Evolutionary conservation across 208 protist species (phyloP).

Genomic region (Acanthamoeba culbertsoni): DNA sequence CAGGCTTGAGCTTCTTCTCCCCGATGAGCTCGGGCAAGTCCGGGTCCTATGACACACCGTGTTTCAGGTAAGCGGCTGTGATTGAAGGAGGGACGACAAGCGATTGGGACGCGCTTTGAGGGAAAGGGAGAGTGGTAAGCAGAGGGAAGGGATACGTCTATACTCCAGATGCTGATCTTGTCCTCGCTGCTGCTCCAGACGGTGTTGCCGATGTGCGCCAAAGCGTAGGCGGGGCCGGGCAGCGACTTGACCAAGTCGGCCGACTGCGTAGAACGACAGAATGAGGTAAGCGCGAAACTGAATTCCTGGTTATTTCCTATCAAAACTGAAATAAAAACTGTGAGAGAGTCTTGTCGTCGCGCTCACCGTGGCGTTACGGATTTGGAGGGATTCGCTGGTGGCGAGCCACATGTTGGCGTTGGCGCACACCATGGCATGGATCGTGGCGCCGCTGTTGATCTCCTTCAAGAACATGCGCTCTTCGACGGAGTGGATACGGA

Average conservation of each 20-base stretch:
- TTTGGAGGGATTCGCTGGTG: not conserved
- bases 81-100: not conserved
- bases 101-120: too few species aligned
- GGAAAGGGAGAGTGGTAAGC: not conserved
- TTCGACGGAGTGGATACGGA: slow-evolving; percentile 49
- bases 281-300: not conserved
- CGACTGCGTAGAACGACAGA: not conserved
- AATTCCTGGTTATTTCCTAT: not conserved
- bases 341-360: not conserved
- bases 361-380: slow-evolving; percentile 17
- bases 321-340: not conserved
- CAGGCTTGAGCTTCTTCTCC: not conserved
- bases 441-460: slow-evolving; percentile 51
- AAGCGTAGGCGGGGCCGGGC: not conserved
- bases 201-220: not conserved
- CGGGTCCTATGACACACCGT: too few species aligned
- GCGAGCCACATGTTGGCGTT: slow-evolving; percentile 48
- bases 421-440: not conserved
- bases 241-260: slow-evolving; percentile 21
- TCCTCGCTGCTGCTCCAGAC: slow-evolving; percentile 28
- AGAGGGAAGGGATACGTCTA: not conserved
- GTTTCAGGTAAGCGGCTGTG: not conserved
- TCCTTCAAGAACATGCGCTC: slow-evolving; percentile 40
- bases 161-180: slow-evolving; percentile 11
- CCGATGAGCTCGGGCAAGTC: not conserved